Percentiles rank a stretch among this genome's conserved stretches.
Evolutionary conservation across 2,329 filamentous ascomycete genomes (phyloP).

Genomic region (Sporothrix phasma): DNA sequence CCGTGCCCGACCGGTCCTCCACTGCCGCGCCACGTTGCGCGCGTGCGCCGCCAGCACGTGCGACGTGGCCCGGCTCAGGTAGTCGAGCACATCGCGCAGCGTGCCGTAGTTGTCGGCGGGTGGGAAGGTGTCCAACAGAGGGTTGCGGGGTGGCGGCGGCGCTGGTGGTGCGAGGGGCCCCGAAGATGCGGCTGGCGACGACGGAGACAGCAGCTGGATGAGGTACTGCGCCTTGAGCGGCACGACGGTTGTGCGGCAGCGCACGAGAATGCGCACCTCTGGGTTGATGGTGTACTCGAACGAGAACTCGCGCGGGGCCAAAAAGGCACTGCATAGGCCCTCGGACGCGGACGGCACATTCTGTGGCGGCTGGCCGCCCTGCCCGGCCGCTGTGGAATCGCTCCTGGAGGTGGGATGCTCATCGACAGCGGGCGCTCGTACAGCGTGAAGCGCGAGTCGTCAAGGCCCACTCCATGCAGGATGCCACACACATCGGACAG

Average conservation of each 20-base stretch:
- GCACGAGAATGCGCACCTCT: slow-evolving; percentile 33
- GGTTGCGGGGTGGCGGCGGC: slow-evolving; percentile 20
- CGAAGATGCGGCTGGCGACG: not conserved
- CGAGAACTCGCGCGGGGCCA: slow-evolving; percentile 32
- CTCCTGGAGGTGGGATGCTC: not conserved
- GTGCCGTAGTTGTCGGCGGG: slow-evolving; percentile 38
- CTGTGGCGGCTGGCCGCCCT: slow-evolving; percentile 19
- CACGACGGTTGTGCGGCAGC: slow-evolving; percentile 35
- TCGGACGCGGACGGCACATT: slow-evolving; percentile 32
- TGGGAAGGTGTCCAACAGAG: slow-evolving; percentile 30
- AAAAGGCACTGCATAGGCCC: slow-evolving; percentile 35
- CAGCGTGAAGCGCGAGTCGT: slow-evolving; percentile 15
- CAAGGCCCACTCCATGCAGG: slow-evolving; percentile 27
- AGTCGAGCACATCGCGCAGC: slow-evolving; percentile 35
- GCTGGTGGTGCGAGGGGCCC: not conserved
- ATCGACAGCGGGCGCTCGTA: slow-evolving; percentile 15
- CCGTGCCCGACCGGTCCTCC: slow-evolving; percentile 1
- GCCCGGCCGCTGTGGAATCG: slow-evolving; percentile 28
- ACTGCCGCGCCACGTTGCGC: slow-evolving; percentile 22
- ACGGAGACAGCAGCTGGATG: slow-evolving; percentile 29
- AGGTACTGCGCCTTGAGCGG: slow-evolving; percentile 38
- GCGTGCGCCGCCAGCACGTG: slow-evolving; percentile 31
- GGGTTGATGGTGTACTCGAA: slow-evolving; percentile 39
- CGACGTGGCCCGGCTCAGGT: slow-evolving; percentile 35
- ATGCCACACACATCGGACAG: slow-evolving; percentile 35